Evolutionary conservation across 2,329 filamentous ascomycete genomes (phyloP).

Genomic region (Salinomyces thailandicus): DNA sequence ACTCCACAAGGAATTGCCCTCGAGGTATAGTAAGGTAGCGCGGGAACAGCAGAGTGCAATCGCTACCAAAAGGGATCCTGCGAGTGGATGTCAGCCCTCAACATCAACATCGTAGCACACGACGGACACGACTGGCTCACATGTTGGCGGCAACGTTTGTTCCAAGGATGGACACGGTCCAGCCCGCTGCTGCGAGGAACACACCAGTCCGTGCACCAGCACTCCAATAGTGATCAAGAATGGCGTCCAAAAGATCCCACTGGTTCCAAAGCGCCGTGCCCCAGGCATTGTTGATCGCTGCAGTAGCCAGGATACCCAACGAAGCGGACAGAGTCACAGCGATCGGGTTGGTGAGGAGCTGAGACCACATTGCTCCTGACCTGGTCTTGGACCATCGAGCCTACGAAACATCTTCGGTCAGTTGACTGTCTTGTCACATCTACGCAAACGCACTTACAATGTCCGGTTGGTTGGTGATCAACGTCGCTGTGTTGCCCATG

Average conservation of each 20-base stretch:
- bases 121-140: no score
- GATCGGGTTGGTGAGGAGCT: constrained; percentile 33
- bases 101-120: no score
- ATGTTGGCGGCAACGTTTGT: constrained; percentile 10
- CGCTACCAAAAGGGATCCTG: no score
- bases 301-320: constrained; percentile 49
- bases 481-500: constrained; percentile 33
- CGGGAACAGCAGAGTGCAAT: constrained; percentile 7
- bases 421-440: no score
- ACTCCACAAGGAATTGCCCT: constrained; percentile 4
- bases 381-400: constrained; percentile 32
- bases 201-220: constrained; percentile 29
- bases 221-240: constrained; percentile 25
- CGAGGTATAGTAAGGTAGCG: constrained; percentile 5
- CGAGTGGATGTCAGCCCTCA: no score
- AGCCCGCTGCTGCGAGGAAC: constrained; percentile 30
- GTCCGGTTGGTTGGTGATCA: constrained; percentile 39
- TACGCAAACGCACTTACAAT: constrained; percentile 16
- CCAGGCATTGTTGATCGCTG: constrained; percentile 42
- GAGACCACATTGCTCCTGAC: constrained; percentile 33
- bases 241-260: constrained; percentile 26
- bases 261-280: constrained; percentile 32
- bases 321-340: constrained; percentile 35
- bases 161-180: constrained; percentile 18
- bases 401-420: not conserved